Evolutionary conservation across 2,329 filamentous ascomycete genomes (phyloP), one percentile per base, ranked within the genome.

Genomic region (Fonsecaea erecta): DNA sequence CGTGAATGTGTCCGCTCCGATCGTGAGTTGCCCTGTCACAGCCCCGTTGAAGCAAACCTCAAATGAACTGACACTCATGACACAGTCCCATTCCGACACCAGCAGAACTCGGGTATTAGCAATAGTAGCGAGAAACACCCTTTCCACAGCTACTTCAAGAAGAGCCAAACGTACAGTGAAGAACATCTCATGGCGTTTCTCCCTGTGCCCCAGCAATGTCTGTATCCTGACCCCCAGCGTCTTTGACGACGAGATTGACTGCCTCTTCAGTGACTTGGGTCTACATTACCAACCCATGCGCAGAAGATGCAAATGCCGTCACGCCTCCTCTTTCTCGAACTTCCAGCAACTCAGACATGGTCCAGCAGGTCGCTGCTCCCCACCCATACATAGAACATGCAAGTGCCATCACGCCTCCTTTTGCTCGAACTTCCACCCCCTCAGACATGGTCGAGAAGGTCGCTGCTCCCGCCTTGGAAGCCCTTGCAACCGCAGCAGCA

Each of bases 61-160:
- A 28, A 46, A 35, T 62, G 18, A 58, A 30, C 43, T 60, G 57
- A 60, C 30, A 37, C 32, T n/a, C 30, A 12, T 37, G 14, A 12
- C 30, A 18, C 18, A 70, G 86, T 89, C 70, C 85, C 88, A 52
- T 90, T 89, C 72, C 84, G 87, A 62, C 87, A 90, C 75, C 86
- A 89, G 72, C 87, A 89, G 76, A 89, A 89, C 82, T 86, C 70
- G 12, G 57, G 60, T 40, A 52, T 70, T 32, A 53, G 54, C 34
- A 62, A 53, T 18, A 60, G 62, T 21, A 55, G 63, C 3, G 58
- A 62, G 37, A 64, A 62, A 14, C 59, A 65, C 18, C 30, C 48
- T 18, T 62, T 67, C 8, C 52, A 62, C 30, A 56, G 54, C 34
- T 67, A 65, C 59, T 67, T 51, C 65, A 68, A 69, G 53, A 65